Base-by-base conservation (phyloP, 257 asterid genomes). In the Fraxinus pennsylvanica region DNA sequence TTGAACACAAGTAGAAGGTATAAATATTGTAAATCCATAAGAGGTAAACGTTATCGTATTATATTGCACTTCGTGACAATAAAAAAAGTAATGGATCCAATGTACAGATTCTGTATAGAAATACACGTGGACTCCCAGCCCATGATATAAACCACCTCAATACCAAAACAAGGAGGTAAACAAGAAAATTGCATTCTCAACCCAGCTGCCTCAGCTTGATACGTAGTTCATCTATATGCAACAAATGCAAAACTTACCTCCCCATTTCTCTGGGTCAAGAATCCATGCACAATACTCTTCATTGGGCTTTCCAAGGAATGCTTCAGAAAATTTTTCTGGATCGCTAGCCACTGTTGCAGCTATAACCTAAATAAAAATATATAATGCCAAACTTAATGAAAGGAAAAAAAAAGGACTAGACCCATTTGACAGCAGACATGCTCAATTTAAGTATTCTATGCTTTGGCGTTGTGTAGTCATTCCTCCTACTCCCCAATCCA, bases 231-330 rank as follows among this genome's bases (percentile, higher is more conserved):
- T 47, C 57, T 4, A n/a, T 17, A 54, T 6, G 29, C 4, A 54
- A 57, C 9, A 71, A 36, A 68, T 66, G 41, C 30, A 63, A 70
- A 36, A 67, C 89, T 85, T 38, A 96, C 99, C 99, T 89, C 99
- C 99, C 99, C 98, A 96, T 82, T 93, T 96, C 66, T 93, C 98
- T 3, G 99, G 96, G 88, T 90, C 81, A 73, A 91, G 92, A 84
- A 96, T 96, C 99, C 98, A 96, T 52, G 86, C 84, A 78, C 97
- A 93, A 74, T 96, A 96, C 80, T 93, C 98, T 83, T 84, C 82
- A 83, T 93, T 96, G 68, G 94, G 76, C 88, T 93, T 91, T 84
- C 91, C 99, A 68, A 93, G 96, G 79, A 96, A 87, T 67, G 97
- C 97, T 84, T 90, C 98, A 47, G 92, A 82, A 86, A 90, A 93